A percentile compares a stretch with the other conserved stretches of the same genome.
phyloP scores from a whole-genome alignment of 768 basidiomycete species.

The Kwoniella sp. region DNA sequence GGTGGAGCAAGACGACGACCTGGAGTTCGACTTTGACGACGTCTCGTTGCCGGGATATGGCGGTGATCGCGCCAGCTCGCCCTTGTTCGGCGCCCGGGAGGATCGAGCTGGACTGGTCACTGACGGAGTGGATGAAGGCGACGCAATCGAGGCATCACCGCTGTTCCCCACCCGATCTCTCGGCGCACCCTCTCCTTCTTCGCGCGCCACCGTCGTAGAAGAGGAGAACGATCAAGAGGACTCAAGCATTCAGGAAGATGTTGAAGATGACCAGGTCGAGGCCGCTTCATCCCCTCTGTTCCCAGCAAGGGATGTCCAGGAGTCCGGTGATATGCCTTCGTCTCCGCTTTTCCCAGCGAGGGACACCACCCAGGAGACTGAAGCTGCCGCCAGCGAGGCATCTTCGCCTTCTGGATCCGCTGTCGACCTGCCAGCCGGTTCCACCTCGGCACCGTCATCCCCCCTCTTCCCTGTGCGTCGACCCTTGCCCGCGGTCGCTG shows the following conservation, averaged over 20 bases:
- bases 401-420: background rate
- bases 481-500: background rate
- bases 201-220: background rate
- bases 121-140: slow-evolving; percentile 34
- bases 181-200: background rate
- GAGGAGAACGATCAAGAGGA: background rate
- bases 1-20: slow-evolving; percentile 1
- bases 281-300: slow-evolving; percentile 11
- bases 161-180: slow-evolving; percentile 12
- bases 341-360: slow-evolving; percentile 12
- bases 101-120: slow-evolving; percentile 50
- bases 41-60: background rate
- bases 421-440: background rate
- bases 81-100: slow-evolving; percentile 17
- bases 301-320: background rate
- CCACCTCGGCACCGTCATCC: background rate
- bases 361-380: no score
- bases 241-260: background rate
- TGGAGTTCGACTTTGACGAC: background rate
- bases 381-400: background rate
- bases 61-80: slow-evolving; percentile 7
- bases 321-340: background rate
- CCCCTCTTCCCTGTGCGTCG: slow-evolving; percentile 2
- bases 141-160: slow-evolving; percentile 57
- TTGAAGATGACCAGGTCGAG: background rate